Evolutionary conservation across 2,329 filamentous ascomycete genomes (phyloP).

Genomic region (Geosmithia putterillii): DNA sequence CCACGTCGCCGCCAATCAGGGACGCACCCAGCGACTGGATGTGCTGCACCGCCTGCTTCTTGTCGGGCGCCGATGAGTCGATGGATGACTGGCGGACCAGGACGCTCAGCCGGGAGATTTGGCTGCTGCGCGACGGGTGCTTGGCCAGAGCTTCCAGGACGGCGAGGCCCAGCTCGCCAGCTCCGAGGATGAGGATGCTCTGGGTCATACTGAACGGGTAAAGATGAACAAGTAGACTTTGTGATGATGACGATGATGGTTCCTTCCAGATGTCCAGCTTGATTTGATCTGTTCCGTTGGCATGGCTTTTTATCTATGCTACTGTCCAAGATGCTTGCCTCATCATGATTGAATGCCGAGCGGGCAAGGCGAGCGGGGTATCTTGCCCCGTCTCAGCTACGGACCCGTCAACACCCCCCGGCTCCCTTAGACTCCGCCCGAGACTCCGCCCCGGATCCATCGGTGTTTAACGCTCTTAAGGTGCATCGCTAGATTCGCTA

Average conservation of each 20-base stretch:
- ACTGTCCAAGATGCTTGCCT: not conserved
- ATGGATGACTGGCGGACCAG: slow-evolving; percentile 39
- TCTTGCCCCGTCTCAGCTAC: no score
- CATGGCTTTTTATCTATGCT: no score
- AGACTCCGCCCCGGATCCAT: not conserved
- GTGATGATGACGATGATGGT: no score
- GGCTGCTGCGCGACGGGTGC: slow-evolving; percentile 27
- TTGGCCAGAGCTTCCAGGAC: slow-evolving; percentile 36
- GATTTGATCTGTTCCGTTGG: no score
- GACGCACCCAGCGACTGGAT: slow-evolving; percentile 23
- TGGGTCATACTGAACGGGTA: slow-evolving; percentile 5
- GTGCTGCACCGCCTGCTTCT: slow-evolving; percentile 17
- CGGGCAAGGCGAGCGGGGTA: no score
- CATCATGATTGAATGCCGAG: no score
- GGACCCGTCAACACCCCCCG: no score
- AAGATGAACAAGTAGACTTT: no score
- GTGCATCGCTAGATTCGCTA: no score
- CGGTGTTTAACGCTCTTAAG: not conserved
- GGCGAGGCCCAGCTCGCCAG: slow-evolving; percentile 51
- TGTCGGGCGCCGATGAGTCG: slow-evolving; percentile 20
- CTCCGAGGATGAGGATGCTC: slow-evolving; percentile 47
- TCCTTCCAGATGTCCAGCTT: no score
- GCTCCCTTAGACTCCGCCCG: not conserved
- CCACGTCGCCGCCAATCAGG: slow-evolving; percentile 32
- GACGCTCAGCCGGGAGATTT: slow-evolving; percentile 29